Percentiles rank a stretch among this genome's conserved stretches.
Conservation (phyloP, 2,329 filamentous ascomycete species). For the Tolypocladium guangdongense region DNA sequence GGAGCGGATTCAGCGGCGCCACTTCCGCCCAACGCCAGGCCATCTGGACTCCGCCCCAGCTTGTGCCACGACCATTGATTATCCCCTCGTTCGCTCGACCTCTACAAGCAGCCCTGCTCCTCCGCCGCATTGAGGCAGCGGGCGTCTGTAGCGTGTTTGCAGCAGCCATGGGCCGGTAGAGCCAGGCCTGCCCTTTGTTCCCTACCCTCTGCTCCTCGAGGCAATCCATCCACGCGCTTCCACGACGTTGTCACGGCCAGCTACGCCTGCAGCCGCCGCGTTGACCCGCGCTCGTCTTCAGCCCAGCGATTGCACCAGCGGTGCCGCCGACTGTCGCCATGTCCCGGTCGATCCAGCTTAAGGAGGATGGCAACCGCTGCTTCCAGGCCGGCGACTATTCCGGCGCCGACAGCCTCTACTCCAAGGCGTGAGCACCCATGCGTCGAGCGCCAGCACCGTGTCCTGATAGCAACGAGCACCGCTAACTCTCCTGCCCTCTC, state of each 20-base stretch:
- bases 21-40: neutral
- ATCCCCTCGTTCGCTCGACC: neutral
- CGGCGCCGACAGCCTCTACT: conserved; percentile 59
- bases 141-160: neutral
- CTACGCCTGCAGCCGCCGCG: neutral
- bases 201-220: too few species aligned
- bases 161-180: neutral
- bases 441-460: too few species aligned
- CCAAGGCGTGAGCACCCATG: conserved; percentile 46
- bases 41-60: neutral
- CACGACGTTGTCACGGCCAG: too few species aligned
- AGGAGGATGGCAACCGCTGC: conserved; percentile 50
- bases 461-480: too few species aligned
- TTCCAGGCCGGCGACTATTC: conserved; percentile 56
- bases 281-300: neutral
- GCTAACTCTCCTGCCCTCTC: neutral
- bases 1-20: neutral
- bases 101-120: neutral
- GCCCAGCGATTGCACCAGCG: neutral
- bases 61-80: too few species aligned
- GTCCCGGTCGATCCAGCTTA: conserved; percentile 30
- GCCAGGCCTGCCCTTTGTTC: neutral
- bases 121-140: neutral
- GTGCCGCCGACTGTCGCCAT: conserved; percentile 7
- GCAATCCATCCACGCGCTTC: neutral